Evolutionary conservation across 331 rosid genomes (phyloP).

Genomic region (Cydonia oblonga): DNA sequence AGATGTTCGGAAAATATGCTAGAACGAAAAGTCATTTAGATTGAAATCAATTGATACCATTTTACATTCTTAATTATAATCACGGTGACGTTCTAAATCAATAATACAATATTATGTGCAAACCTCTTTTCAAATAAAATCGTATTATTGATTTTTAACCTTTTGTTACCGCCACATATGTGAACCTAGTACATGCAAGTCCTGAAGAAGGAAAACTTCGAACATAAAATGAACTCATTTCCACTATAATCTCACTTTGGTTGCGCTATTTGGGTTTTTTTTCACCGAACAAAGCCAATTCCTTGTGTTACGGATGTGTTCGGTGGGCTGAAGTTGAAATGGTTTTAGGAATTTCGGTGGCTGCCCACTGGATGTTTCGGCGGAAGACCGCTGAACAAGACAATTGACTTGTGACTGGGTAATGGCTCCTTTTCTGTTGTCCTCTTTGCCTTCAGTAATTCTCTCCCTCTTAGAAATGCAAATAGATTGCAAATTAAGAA

Average conservation of each 20-base stretch:
- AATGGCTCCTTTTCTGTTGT: not conserved
- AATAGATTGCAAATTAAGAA: not conserved
- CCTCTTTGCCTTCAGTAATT: no score
- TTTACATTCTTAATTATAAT: no score
- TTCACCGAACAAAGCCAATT: not conserved
- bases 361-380: not conserved
- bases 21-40: no score
- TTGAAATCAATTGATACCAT: no score
- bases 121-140: no score
- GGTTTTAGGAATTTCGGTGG: not conserved
- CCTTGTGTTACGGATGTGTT: not conserved
- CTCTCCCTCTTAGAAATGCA: not conserved
- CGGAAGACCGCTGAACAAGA: not conserved
- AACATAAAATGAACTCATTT: not conserved
- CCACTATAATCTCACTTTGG: not conserved
- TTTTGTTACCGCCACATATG: no score
- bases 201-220: not conserved
- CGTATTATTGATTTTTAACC: no score
- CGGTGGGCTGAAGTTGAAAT: not conserved
- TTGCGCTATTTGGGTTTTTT: not conserved
- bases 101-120: no score
- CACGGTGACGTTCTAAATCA: no score
- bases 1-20: no score
- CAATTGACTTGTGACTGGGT: not conserved
- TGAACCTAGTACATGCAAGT: not conserved